Conservation (phyloP, 768 basidiomycete genomes). For the Phlebiopsis gigantea region DNA sequence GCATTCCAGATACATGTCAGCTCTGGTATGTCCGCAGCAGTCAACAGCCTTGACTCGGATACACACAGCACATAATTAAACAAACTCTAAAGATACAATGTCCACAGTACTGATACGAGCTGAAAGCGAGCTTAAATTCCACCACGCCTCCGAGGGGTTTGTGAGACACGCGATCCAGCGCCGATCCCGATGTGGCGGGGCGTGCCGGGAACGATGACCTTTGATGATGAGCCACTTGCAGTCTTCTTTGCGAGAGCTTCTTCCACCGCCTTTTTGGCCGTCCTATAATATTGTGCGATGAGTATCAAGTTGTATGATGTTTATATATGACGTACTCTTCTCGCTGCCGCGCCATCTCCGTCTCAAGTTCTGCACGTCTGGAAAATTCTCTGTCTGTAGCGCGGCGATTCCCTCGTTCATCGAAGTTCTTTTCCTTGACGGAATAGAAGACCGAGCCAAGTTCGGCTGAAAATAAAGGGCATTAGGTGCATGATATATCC, state of each 20-base stretch:
- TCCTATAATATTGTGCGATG: slow-evolving; percentile 32
- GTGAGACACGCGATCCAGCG: slow-evolving; percentile 55
- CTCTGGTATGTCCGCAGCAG: no score
- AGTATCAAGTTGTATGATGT: background rate
- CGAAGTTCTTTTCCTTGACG: slow-evolving; percentile 96
- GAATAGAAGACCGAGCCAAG: slow-evolving; percentile 96
- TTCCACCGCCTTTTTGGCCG: slow-evolving; percentile 57
- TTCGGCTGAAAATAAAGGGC: slow-evolving; percentile 52
- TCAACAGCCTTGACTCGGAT: no score
- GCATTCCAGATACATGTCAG: no score
- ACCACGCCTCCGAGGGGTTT: slow-evolving; percentile 69
- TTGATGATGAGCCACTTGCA: slow-evolving; percentile 46
- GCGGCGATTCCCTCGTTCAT: slow-evolving; percentile 73
- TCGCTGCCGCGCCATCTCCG: slow-evolving; percentile 81
- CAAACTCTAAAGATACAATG: background rate
- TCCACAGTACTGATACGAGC: background rate
- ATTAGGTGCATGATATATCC: background rate
- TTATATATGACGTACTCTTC: slow-evolving; percentile 47
- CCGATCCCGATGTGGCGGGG: slow-evolving; percentile 68
- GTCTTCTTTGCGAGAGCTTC: slow-evolving; percentile 53
- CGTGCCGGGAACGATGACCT: slow-evolving; percentile 77
- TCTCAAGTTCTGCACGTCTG: slow-evolving; percentile 85
- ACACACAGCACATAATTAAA: background rate
- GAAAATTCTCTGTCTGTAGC: slow-evolving; percentile 88
- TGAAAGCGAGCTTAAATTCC: slow-evolving; percentile 44